phyloP scores from a whole-genome alignment of 2,329 filamentous ascomycete species.

The Neonectria magnoliae region DNA sequence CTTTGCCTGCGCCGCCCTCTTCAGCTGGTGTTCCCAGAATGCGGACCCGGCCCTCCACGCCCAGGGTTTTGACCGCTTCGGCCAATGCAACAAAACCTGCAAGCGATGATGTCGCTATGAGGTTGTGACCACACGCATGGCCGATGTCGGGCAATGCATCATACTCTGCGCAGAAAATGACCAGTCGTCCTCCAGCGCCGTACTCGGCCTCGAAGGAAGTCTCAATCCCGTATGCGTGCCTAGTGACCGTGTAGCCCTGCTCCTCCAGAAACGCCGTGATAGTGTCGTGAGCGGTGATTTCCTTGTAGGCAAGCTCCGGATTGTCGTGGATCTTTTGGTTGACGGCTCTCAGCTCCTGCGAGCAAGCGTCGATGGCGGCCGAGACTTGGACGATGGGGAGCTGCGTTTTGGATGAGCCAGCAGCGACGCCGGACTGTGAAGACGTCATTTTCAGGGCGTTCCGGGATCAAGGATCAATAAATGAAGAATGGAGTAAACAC shows the following conservation, averaged over 20 bases:
- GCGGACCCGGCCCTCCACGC: slow-evolving; percentile 48
- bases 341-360: slow-evolving; percentile 8
- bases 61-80: slow-evolving; percentile 44
- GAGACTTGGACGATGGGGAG: neutral
- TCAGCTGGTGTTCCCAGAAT: slow-evolving; percentile 57
- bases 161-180: slow-evolving; percentile 58
- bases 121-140: slow-evolving; percentile 58
- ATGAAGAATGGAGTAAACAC: neutral
- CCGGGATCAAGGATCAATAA: neutral
- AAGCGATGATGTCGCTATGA: slow-evolving; percentile 54
- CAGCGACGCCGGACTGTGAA: neutral
- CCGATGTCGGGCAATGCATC: slow-evolving; percentile 59
- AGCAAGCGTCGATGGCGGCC: neutral
- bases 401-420: neutral
- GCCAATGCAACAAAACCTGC: slow-evolving; percentile 53
- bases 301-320: slow-evolving; percentile 62
- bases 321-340: slow-evolving; percentile 50
- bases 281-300: slow-evolving; percentile 61
- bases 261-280: slow-evolving; percentile 56
- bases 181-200: slow-evolving; percentile 53
- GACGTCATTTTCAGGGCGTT: neutral
- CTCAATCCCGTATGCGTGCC: slow-evolving; percentile 60
- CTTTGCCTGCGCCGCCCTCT: slow-evolving; percentile 55
- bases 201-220: slow-evolving; percentile 61
- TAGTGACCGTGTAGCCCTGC: slow-evolving; percentile 57